Evolutionary conservation across 2,329 filamentous ascomycete species (phyloP), one percentile per base, ranked within the genome.

Genomic region (Plenodomus lindquistii): DNA sequence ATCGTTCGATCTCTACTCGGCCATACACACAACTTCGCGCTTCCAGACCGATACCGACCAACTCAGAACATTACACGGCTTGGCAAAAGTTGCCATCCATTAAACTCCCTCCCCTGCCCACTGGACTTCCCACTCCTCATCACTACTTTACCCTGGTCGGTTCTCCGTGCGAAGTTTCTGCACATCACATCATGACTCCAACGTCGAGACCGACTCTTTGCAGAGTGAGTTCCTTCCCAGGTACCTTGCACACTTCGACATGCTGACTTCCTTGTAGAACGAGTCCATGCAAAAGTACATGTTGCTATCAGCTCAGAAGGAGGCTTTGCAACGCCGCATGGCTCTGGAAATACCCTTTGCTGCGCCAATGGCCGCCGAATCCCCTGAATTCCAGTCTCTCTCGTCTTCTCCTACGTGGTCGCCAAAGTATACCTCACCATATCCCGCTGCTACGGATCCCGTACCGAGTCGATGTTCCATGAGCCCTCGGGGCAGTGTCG

Each of bases 251-350:
- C 19, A 2, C 1, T 37, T 21, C 11, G 13, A 16, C n/a, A 34
- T 16, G 16, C 57, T 66, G 45, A 68, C 55, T 39, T 18, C 3
- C 18, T 2, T 17, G 2, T 20, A 63, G 62, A 60, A 65, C 45
- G 62, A 71, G 47, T 62, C 66, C 3, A 67, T 74, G 58, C 67
- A 73, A 50, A 70, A 66, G 46, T 75, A 75, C 57, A 67, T 75
- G 50, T 56, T 70, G 10, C 65, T 76, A 15, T 67, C 70, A 37
- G 71, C 69, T 18, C 72, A 76, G 42, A 72, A 75, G 54, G 72
- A 73, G 49, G 65, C 62, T 37, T 54, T 76, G 31, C 72, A 70
- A 42, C 69, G 71, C 34, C 66, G 72, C 20, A 59, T 76, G 19
- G 74, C 72, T 10, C 58, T 74, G 51, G 57, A 68, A 35, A 51